A percentile compares a stretch with the other conserved stretches of the same genome.
Conservation (phyloP, 306 rosid genomes). For the Neltuma alba region DNA sequence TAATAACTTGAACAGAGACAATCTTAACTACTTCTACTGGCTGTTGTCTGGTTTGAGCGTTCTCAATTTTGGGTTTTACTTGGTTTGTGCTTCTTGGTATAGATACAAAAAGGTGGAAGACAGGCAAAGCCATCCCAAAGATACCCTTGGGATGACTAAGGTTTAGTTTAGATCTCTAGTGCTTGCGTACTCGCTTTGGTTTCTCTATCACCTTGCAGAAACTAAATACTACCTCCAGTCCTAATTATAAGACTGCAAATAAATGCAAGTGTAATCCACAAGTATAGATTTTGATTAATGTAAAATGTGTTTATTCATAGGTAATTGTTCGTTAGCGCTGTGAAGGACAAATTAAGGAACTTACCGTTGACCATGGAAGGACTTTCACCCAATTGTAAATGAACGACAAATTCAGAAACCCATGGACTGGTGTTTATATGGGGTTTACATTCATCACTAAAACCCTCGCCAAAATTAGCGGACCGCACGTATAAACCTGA, state of each 20-base stretch:
- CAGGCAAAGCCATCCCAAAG: not conserved
- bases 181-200: not conserved
- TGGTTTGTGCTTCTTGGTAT: constrained; percentile 22
- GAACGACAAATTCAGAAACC: not conserved
- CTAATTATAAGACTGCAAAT: not conserved
- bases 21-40: constrained; percentile 18
- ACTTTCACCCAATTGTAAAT: not conserved
- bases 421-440: not conserved
- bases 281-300: not conserved
- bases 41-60: not conserved
- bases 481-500: not conserved
- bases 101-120: constrained; percentile 2
- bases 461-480: not conserved
- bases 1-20: constrained; percentile 25
- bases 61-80: constrained; percentile 7
- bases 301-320: not conserved
- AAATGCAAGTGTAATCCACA: not conserved
- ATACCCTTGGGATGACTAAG: not conserved
- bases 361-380: not conserved
- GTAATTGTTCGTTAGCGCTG: not conserved
- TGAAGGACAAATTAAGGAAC: not conserved
- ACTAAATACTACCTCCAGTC: too few relatives aligned
- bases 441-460: not conserved
- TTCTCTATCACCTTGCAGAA: not conserved
- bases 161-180: not conserved